phyloP scores from a whole-genome alignment of 2,329 filamentous ascomycete genomes.

The Phaeosphaeria sp. region DNA sequence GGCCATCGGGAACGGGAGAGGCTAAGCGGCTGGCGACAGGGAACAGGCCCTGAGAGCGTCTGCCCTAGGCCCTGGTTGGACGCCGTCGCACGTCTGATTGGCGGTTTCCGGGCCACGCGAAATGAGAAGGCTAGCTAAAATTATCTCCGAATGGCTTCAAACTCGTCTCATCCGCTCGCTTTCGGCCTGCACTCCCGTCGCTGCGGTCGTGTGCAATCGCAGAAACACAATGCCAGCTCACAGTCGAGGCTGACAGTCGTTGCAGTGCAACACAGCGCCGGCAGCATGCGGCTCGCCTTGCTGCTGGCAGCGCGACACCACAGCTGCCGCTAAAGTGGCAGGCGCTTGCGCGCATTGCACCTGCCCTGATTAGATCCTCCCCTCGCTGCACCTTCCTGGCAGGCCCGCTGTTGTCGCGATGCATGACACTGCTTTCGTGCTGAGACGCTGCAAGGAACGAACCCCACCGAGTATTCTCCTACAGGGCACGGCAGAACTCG shows the following conservation, averaged over 20 bases:
- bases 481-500: not conserved
- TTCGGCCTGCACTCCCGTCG: conserved; percentile 6
- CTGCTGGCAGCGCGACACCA: conserved; percentile 16
- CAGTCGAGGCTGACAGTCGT: not conserved
- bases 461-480: conserved; percentile 1
- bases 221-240: conserved; percentile 6
- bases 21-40: conserved; percentile 13
- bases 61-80: conserved; percentile 29
- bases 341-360: conserved; percentile 17
- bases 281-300: conserved; percentile 14
- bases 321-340: conserved; percentile 6
- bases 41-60: conserved; percentile 23
- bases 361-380: conserved; percentile 1
- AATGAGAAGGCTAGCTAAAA: conserved; percentile 39
- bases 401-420: not conserved
- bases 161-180: conserved; percentile 17
- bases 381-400: conserved; percentile 1
- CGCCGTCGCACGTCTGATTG: conserved; percentile 25
- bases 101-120: conserved; percentile 25
- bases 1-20: conserved; percentile 11
- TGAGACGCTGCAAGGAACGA: conserved; percentile 6
- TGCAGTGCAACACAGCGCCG: not conserved
- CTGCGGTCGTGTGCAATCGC: not conserved
- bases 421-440: conserved; percentile 10
- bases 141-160: conserved; percentile 28